A percentile compares a stretch with the other conserved stretches of the same genome.
These are phyloP conservation scores for Polytrichum formosum DNA, from an alignment of 225 moss, liverwort and hornwort species.

Conservation along the genomic window DNA sequence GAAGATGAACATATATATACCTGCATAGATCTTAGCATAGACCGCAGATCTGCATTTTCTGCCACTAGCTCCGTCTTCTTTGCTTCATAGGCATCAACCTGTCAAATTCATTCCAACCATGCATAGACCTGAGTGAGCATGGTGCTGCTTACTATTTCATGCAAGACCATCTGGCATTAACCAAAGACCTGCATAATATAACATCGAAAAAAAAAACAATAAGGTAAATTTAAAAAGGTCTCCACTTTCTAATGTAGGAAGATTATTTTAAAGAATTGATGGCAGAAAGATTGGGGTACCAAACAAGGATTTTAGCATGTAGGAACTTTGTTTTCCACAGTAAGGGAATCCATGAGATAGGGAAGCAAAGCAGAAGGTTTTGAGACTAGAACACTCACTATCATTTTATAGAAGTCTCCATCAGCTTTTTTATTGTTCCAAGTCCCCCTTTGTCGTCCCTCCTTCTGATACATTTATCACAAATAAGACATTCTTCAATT, in stretches of 20 bases:
- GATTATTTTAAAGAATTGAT: no score
- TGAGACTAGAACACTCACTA: conserved; percentile 24
- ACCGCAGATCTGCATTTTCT: conserved; percentile 82
- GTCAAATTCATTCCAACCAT: conserved; percentile 15
- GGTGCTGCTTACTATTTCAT: no score
- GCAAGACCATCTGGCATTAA: no score
- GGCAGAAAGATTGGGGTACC: no score
- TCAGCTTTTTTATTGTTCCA: conserved; percentile 70
- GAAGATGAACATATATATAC: conserved; percentile 1
- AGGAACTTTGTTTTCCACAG: no score
- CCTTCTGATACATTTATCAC: conserved; percentile 34
- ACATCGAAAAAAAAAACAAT: no score
- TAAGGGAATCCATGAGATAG: no score
- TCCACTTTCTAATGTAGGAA: no score
- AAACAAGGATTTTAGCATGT: no score
- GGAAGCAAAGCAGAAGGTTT: not conserved
- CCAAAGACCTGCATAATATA: no score
- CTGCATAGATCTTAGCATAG: conserved; percentile 89
- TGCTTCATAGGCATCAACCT: conserved; percentile 92
- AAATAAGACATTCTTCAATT: no score
- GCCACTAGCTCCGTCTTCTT: conserved; percentile 90
- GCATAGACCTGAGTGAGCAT: not conserved
- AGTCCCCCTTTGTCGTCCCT: conserved; percentile 64
- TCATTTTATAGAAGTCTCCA: conserved; percentile 63
- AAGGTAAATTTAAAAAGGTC: no score